A percentile compares a stretch with the other conserved stretches of the same genome.
These are phyloP conservation scores for Telfairia occidentalis DNA, from an alignment of 331 rosid genomes.

Conservation along the genomic window DNA sequence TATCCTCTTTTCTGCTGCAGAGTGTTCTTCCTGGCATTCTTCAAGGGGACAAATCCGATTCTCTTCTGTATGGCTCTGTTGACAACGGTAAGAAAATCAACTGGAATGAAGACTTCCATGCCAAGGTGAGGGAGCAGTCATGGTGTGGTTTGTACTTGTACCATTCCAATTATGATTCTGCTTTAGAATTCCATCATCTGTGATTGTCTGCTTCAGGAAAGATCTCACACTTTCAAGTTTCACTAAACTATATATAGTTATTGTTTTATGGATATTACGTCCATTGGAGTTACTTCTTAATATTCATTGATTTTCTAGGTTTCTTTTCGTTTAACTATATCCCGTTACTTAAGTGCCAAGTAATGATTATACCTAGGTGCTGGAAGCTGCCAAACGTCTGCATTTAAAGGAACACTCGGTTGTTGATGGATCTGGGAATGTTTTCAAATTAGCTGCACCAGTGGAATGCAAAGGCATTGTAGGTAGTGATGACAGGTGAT, in stretches of 20 bases:
- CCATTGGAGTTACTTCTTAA: neutral
- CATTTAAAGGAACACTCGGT: constrained; percentile 87
- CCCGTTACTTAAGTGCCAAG: constrained; percentile 9
- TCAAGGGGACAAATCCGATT: constrained; percentile 96
- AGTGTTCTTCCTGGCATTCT: constrained; percentile 98
- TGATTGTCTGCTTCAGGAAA: neutral
- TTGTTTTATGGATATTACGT: neutral
- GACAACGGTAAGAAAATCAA: constrained; percentile 96
- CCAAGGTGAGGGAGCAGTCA: constrained; percentile 50
- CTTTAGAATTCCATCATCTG: neutral
- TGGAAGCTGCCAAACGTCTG: constrained; percentile 87
- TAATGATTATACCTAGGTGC: constrained; percentile 41
- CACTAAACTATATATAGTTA: neutral
- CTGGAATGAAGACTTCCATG: constrained; percentile 96
- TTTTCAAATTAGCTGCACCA: constrained; percentile 88
- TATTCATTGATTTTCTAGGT: neutral
- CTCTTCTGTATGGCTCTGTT: constrained; percentile 95
- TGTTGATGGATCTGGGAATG: constrained; percentile 82
- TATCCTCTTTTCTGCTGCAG: constrained; percentile 36
- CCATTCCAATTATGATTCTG: neutral
- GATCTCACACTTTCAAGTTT: neutral
- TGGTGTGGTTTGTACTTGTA: constrained; percentile 3
- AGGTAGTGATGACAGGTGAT: constrained; percentile 96
- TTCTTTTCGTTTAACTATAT: neutral
- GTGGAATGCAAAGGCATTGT: constrained; percentile 99